Conservation (phyloP, 495 filamentous ascomycete species). For the Bathelium albidoporum region DNA sequence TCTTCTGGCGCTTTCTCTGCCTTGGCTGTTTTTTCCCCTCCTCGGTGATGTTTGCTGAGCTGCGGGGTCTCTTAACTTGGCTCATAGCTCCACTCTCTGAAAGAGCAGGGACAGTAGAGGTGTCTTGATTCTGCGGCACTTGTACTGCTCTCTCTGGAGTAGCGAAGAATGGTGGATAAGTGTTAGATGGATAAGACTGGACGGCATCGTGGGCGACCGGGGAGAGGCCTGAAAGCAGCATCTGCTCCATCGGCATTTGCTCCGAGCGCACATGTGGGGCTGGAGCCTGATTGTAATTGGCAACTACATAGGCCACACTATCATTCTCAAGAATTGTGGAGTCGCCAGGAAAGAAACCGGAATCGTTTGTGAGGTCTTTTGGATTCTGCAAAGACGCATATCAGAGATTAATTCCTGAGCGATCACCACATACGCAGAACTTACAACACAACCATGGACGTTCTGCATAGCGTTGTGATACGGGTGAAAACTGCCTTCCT, state of each 20-base stretch:
- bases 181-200: no score
- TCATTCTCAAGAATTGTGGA: background rate
- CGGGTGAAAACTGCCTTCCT: background rate
- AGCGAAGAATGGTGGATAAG: background rate
- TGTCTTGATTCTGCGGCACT: background rate
- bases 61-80: background rate
- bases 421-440: background rate
- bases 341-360: no score
- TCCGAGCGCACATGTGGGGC: no score
- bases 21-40: background rate
- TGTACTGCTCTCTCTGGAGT: background rate
- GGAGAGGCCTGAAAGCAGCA: background rate
- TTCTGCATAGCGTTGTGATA: background rate
- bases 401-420: background rate
- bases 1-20: background rate
- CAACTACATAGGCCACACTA: background rate
- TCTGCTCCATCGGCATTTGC: background rate
- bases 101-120: background rate
- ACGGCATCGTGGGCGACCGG: background rate
- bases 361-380: background rate
- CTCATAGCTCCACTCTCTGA: background rate
- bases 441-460: background rate
- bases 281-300: background rate
- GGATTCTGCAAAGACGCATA: background rate
- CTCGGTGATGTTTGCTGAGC: background rate